Evolutionary conservation across 225 moss, liverwort and hornwort species (phyloP), one percentile per base, ranked within the genome.

Genomic region (Ulota crispa): DNA sequence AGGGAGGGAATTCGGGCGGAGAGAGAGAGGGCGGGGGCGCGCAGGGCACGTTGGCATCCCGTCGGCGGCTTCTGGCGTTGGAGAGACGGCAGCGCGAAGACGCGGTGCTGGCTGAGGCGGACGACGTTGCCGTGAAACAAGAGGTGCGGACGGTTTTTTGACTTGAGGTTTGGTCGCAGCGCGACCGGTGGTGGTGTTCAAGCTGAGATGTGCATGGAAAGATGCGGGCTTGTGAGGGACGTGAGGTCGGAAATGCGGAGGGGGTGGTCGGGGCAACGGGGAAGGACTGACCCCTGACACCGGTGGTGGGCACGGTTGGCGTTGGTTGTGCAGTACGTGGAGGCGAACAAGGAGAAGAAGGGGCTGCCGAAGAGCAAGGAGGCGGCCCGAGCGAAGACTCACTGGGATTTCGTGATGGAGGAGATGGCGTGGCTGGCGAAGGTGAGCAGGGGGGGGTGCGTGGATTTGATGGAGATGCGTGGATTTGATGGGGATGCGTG

Each of bases 361-460:
- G 85, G 92, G 19, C 90, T 91, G 28, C 71, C 94, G 13, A 94
- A 92, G 83, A 90, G 97, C 80, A 98, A 95, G 87, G 97, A 98
- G 85, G 86, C 97, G 62, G 91, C 72, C 10, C 94, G 97, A 43
- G 79, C 91, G 55, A 98, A 98, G 88, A 91, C 95, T 69, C 97
- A 98, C 73, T 98, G 97, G 97, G 97, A 98, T 86, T 98, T 98
- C 75, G 95, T 98, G 61, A 71, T 98, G 63, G 97, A 95, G 85
- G 97, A 98, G 87, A 98, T 98, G 97, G 74, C 94, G 47, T 98
- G 97, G 97, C 89, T 98, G 83, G 93, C 97, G 23, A 95, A 98
- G 95, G 97, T 97, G 92, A 92, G 91, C 61, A 71, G 34, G 71
- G 39, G 39, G 36, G 18, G 28, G 54, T 70, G 31, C 55, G 30